Evolutionary conservation across 495 filamentous ascomycete genomes (phyloP).

Genomic region (Lasiosphaeria hispida): DNA sequence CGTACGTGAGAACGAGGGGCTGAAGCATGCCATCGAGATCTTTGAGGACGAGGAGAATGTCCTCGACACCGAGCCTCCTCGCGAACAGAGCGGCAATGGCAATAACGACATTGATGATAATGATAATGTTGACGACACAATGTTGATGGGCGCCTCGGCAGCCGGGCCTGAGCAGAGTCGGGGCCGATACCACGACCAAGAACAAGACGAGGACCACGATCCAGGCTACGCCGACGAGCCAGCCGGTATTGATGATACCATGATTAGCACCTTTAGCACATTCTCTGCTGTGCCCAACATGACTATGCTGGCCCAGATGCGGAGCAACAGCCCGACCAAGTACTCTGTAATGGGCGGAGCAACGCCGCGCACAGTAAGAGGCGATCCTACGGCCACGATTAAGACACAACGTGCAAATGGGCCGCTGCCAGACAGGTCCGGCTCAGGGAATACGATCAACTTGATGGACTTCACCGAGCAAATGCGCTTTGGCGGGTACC

Average conservation of each 20-base stretch:
- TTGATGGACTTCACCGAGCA: conserved; percentile 88
- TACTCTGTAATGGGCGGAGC: conserved; percentile 28
- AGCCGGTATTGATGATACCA: conserved; percentile 65
- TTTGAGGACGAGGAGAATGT: conserved; percentile 49
- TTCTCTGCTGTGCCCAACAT: conserved; percentile 88
- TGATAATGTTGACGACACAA: conserved; percentile 25
- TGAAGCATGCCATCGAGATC: conserved; percentile 49
- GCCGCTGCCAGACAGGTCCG: conserved; percentile 28
- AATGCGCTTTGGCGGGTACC: conserved; percentile 49
- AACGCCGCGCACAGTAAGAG: conserved; percentile 28
- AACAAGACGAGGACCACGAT: conserved; percentile 16
- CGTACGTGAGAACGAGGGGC: conserved; percentile 38
- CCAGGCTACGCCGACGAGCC: conserved; percentile 31
- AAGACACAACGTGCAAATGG: conserved; percentile 56
- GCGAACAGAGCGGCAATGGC: conserved; percentile 1
- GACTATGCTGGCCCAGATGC: conserved; percentile 74
- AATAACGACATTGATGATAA: conserved; percentile 7
- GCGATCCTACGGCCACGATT: conserved; percentile 41
- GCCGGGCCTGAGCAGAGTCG: conserved; percentile 4
- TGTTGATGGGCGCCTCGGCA: conserved; percentile 14
- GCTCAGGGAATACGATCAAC: conserved; percentile 61
- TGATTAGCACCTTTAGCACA: conserved; percentile 66
- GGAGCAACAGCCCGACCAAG: conserved; percentile 53
- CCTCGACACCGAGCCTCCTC: conserved; percentile 17
- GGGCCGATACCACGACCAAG: neutral